These are phyloP conservation scores for Globisporangium uncinulatum DNA, from an alignment of 352 stramenopile genomes.

Conservation along the genomic window DNA sequence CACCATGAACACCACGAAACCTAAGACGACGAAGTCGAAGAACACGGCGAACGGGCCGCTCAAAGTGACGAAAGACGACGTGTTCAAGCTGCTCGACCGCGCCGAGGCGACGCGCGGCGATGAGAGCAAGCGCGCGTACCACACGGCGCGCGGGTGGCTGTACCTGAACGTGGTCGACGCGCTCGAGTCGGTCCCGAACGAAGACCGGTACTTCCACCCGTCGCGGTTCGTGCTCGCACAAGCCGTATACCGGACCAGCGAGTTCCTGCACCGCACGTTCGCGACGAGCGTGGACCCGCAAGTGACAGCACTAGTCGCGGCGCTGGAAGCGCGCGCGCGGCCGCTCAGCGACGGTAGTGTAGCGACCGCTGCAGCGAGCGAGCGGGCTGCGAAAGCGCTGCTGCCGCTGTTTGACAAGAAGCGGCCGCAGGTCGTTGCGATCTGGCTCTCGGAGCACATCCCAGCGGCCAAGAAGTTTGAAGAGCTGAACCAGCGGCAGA, in stretches of 20 bases:
- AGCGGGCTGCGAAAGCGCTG: conserved; percentile 44
- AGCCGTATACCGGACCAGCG: conserved; percentile 44
- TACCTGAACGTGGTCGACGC: conserved; percentile 67
- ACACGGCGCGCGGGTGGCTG: conserved; percentile 30
- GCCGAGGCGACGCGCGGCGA: conserved; percentile 1
- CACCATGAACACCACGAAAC: background rate
- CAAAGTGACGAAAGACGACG: conserved; percentile 38
- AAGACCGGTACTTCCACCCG: conserved; percentile 80
- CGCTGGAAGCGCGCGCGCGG: conserved; percentile 19
- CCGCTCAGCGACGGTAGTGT: conserved; percentile 3
- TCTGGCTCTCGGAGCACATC: conserved; percentile 76
- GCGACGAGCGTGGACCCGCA: conserved; percentile 9
- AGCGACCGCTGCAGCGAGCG: conserved; percentile 17
- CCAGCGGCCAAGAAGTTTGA: conserved; percentile 70
- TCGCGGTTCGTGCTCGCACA: conserved; percentile 56
- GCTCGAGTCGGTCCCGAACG: conserved; percentile 65
- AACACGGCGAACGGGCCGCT: conserved; percentile 5
- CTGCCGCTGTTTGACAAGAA: conserved; percentile 61
- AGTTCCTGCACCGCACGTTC: conserved; percentile 19
- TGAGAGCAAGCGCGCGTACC: conserved; percentile 7
- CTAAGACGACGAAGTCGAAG: background rate
- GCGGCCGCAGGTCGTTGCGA: conserved; percentile 54
- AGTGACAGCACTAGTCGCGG: conserved; percentile 13
- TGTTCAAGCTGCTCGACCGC: conserved; percentile 27
- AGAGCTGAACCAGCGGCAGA: conserved; percentile 74